Evolutionary conservation across 495 filamentous ascomycete genomes (phyloP).

Genomic region (Penicillium herquei): DNA sequence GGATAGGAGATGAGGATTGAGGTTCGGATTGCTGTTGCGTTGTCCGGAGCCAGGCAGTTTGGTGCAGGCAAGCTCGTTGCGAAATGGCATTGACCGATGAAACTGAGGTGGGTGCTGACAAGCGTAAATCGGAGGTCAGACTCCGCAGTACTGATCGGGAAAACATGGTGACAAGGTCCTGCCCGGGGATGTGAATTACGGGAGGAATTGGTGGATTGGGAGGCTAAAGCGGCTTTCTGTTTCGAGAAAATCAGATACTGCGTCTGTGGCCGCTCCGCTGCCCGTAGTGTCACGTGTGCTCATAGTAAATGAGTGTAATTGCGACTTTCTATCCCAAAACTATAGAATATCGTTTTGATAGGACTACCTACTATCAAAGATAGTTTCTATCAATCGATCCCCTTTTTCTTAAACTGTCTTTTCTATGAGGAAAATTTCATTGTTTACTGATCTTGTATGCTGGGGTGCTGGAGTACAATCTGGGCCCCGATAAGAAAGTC

Average conservation of each 20-base stretch:
- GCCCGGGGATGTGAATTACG: constrained; percentile 11
- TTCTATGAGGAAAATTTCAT: too few relatives aligned
- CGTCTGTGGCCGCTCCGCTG: constrained; percentile 23
- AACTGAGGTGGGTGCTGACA: constrained; percentile 31
- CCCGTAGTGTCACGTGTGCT: constrained; percentile 32
- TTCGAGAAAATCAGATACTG: constrained; percentile 35
- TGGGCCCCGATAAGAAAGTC: constrained; percentile 28
- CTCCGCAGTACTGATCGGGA: constrained; percentile 39
- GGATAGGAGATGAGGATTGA: constrained; percentile 22
- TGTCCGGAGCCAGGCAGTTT: constrained; percentile 19
- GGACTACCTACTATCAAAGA: too few relatives aligned
- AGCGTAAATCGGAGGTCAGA: constrained; percentile 35
- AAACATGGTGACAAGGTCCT: constrained; percentile 33
- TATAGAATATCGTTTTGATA: background rate
- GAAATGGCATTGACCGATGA: constrained; percentile 29
- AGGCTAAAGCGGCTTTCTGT: constrained; percentile 15
- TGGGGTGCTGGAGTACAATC: background rate
- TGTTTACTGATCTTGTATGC: too few relatives aligned
- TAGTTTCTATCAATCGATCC: too few relatives aligned
- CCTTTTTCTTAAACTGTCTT: too few relatives aligned
- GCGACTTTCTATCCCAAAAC: background rate
- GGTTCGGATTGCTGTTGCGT: constrained; percentile 19
- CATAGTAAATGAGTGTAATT: background rate
- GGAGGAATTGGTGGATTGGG: constrained; percentile 12
- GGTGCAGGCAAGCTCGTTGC: constrained; percentile 31